Percentiles rank a stretch among this genome's conserved stretches.
Conservation (phyloP, 352 stramenopile species). For the Pythium angustatum region DNA sequence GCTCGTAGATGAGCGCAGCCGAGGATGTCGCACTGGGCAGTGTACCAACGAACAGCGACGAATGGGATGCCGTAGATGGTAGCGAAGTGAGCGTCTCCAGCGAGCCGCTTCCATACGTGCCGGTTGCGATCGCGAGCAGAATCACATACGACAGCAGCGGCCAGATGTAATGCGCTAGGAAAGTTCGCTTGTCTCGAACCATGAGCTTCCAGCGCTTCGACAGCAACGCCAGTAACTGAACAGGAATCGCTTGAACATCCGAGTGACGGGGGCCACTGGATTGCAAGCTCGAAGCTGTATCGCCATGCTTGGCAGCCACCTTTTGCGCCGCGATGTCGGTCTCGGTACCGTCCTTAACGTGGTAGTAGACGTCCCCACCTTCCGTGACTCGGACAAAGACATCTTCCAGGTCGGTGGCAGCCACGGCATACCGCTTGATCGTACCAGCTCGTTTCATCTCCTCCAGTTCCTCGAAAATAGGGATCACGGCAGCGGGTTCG, state of each 20-base stretch:
- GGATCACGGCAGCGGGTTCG: conserved; percentile 82
- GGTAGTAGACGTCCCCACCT: conserved; percentile 71
- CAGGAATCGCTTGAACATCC: conserved; percentile 30
- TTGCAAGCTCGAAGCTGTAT: conserved; percentile 10
- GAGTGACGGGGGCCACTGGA: conserved; percentile 9
- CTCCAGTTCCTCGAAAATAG: conserved; percentile 93
- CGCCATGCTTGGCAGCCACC: conserved; percentile 5
- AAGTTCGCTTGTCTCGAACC: conserved; percentile 55
- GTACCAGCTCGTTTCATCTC: conserved; percentile 45
- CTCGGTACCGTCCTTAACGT: conserved; percentile 52
- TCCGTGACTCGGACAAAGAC: conserved; percentile 96
- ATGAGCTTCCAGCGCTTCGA: conserved; percentile 59
- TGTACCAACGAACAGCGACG: conserved; percentile 46
- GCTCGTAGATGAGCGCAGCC: conserved; percentile 25
- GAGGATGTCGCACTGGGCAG: conserved; percentile 10
- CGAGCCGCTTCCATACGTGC: conserved; percentile 30
- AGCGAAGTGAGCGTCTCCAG: conserved; percentile 59
- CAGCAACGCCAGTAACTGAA: conserved; percentile 53
- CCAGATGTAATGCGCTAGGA: conserved; percentile 75
- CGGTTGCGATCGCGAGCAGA: conserved; percentile 46
- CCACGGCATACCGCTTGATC: conserved; percentile 95
- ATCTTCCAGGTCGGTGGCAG: conserved; percentile 99
- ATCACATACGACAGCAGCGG: conserved; percentile 63
- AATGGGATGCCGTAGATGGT: conserved; percentile 32
- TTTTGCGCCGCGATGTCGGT: conserved; percentile 5